A percentile compares a stretch with the other conserved stretches of the same genome.
Evolutionary conservation across 371 early-diverging fungal genomes (phyloP).

Genomic region (Entomophthora muscae): DNA sequence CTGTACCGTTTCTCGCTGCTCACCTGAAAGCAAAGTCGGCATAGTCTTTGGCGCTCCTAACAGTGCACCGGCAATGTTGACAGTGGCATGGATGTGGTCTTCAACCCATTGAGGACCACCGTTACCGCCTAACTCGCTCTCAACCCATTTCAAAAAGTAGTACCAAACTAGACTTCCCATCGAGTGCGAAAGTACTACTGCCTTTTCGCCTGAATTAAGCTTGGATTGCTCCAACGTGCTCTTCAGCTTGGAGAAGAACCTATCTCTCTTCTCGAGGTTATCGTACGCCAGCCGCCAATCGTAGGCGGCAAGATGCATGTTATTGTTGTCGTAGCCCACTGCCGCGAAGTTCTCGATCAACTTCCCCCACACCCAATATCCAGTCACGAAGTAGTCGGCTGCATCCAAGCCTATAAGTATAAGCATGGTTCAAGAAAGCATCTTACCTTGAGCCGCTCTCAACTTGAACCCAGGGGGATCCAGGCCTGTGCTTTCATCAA

Average conservation of each 20-base stretch:
- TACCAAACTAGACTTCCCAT: slow-evolving; percentile 53
- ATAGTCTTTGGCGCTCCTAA: slow-evolving; percentile 79
- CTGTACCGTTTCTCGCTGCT: slow-evolving; percentile 76
- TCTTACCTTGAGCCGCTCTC: slow-evolving; percentile 60
- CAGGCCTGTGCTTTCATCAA: slow-evolving; percentile 66
- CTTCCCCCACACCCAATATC: slow-evolving; percentile 87
- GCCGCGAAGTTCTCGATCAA: slow-evolving; percentile 55
- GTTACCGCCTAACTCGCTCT: slow-evolving; percentile 46
- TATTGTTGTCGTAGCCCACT: slow-evolving; percentile 77
- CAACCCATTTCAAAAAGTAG: slow-evolving; percentile 89
- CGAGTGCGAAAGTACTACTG: slow-evolving; percentile 46
- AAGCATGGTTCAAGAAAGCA: not conserved
- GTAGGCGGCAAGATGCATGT: slow-evolving; percentile 73
- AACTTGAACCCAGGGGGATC: slow-evolving; percentile 74
- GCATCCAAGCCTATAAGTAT: slow-evolving; percentile 57
- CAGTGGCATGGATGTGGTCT: slow-evolving; percentile 59
- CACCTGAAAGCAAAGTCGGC: slow-evolving; percentile 57
- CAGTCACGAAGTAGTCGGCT: slow-evolving; percentile 85
- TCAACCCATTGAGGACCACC: slow-evolving; percentile 67
- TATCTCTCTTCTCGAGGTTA: slow-evolving; percentile 75
- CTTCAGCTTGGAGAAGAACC: slow-evolving; percentile 67
- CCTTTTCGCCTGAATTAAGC: slow-evolving; percentile 27
- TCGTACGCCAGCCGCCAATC: slow-evolving; percentile 81
- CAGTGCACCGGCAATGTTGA: slow-evolving; percentile 77
- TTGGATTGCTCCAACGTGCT: slow-evolving; percentile 46